Evolutionary conservation across 208 protist species (phyloP).

Genomic region (Borovskyia barvae): DNA sequence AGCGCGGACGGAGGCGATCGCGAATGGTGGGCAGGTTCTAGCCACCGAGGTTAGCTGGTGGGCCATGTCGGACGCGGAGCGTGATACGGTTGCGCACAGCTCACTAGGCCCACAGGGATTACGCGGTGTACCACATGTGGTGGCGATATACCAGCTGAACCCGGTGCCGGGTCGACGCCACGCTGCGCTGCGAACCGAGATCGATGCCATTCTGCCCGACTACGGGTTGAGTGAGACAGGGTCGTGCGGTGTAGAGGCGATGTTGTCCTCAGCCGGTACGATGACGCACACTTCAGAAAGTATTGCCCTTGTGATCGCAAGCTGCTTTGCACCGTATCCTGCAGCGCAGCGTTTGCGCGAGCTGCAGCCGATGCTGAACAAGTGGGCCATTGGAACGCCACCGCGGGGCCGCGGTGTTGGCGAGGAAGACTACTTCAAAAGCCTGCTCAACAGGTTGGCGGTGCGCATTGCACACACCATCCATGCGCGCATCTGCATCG

Average conservation of each 20-base stretch:
- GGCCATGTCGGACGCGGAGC: conserved; percentile 31
- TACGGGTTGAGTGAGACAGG: conserved; percentile 10
- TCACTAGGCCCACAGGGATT: conserved; percentile 37
- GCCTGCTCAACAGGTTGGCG: conserved; percentile 30
- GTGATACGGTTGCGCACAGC: conserved; percentile 13
- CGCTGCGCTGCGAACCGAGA: conserved; percentile 46
- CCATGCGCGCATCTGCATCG: background rate
- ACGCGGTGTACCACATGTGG: conserved; percentile 51
- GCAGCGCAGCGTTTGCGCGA: conserved; percentile 23
- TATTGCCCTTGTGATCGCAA: conserved; percentile 27
- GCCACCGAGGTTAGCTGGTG: conserved; percentile 43
- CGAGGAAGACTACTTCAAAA: conserved; percentile 31
- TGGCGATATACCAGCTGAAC: conserved; percentile 68
- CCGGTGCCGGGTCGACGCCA: conserved; percentile 38
- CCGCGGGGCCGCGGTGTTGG: conserved; percentile 1
- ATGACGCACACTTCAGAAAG: conserved; percentile 14
- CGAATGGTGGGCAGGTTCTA: conserved; percentile 74
- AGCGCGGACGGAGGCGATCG: conserved; percentile 75
- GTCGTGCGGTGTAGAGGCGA: conserved; percentile 14
- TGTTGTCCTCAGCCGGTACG: conserved; percentile 20
- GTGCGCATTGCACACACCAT: conserved; percentile 16
- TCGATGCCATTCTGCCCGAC: conserved; percentile 30
- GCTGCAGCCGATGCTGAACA: conserved; percentile 39
- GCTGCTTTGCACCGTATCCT: conserved; percentile 43
- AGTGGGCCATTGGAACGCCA: conserved; percentile 22